Conservation (phyloP, 2,329 filamentous ascomycete species). For the Alternaria conjuncta region DNA sequence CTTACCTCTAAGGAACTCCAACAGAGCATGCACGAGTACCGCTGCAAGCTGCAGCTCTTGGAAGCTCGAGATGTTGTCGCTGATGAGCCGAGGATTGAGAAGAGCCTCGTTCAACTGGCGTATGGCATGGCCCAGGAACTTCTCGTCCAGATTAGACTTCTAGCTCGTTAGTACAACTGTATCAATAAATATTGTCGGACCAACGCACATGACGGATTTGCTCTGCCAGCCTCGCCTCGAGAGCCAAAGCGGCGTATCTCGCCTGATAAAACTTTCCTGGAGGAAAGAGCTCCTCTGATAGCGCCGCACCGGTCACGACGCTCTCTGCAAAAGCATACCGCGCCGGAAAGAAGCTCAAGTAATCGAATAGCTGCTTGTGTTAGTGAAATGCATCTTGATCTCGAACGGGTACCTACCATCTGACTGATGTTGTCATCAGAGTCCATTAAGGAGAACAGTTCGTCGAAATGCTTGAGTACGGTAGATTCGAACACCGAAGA, state of each 20-base stretch:
- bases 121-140: constrained; percentile 40
- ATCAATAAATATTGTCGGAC: background rate
- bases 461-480: constrained; percentile 80
- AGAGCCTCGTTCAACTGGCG: constrained; percentile 39
- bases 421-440: constrained; percentile 64
- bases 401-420: constrained; percentile 22
- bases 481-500: constrained; percentile 72
- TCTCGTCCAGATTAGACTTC: constrained; percentile 41
- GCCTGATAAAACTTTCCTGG: constrained; percentile 45
- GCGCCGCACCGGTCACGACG: constrained; percentile 30
- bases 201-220: constrained; percentile 39
- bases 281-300: constrained; percentile 39
- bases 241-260: constrained; percentile 41
- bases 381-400: constrained; percentile 8
- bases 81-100: constrained; percentile 35
- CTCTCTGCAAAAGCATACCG: constrained; percentile 37
- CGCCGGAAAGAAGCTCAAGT: constrained; percentile 41
- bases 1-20: constrained; percentile 46
- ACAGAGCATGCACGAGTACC: constrained; percentile 35
- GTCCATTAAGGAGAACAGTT: constrained; percentile 81
- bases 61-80: constrained; percentile 22
- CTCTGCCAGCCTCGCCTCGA: constrained; percentile 38
- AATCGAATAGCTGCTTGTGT: constrained; percentile 41
- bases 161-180: constrained; percentile 14
- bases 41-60: constrained; percentile 36